Base-by-base conservation (phyloP, 2,329 filamentous ascomycete species). In the Macrophomina phaseolina region DNA sequence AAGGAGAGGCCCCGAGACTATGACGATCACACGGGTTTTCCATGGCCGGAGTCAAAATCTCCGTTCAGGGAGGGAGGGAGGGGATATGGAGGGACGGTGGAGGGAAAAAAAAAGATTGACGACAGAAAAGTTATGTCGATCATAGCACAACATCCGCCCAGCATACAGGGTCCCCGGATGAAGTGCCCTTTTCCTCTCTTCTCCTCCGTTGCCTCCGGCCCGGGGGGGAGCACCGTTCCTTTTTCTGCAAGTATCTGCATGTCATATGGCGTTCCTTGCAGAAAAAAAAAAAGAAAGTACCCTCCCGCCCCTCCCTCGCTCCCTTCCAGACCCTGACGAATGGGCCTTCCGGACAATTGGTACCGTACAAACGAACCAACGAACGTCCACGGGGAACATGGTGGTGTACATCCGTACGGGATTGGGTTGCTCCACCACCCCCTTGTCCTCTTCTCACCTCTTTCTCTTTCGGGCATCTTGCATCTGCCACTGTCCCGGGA, bases 311-410 rank as follows among this genome's bases (percentile, higher is more conserved):
- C 38, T 14, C 7, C 38, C 38, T 9, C 38, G 14, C 38, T 40
- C 38, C 38, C 7, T 40, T 14, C 38, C 14, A 18, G 32, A 36
- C 52, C 52, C 52, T 45, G 32, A 9, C 7, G 42, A 40, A 12
- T 23, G 23, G 23, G 23, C 23, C 36, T 12, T 38, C 18, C 52
- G 36, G 36, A 23, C 34, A 42, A 4, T 30, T 14, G 14, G 12
- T 58, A 1, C 18, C 18, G 16, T 11, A 32, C 40, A 60, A 60
- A 60, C 55, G 55, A 60, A 5, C 55, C 55, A 60, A 45, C 40
- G 55, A 60, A n/a, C 38, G 55, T 45, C 40, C 23, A 60, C 40
- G 55, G 55, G 55, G 55, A 60, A 60, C 23, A 6, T 45, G 38
- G 28, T 45, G 23, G 14, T 16, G 16, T 32, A 23, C 55, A n/a